Evolutionary conservation across 495 filamentous ascomycete species (phyloP), one percentile per base, ranked within the genome.

Genomic region (Penicillium coprophilum): DNA sequence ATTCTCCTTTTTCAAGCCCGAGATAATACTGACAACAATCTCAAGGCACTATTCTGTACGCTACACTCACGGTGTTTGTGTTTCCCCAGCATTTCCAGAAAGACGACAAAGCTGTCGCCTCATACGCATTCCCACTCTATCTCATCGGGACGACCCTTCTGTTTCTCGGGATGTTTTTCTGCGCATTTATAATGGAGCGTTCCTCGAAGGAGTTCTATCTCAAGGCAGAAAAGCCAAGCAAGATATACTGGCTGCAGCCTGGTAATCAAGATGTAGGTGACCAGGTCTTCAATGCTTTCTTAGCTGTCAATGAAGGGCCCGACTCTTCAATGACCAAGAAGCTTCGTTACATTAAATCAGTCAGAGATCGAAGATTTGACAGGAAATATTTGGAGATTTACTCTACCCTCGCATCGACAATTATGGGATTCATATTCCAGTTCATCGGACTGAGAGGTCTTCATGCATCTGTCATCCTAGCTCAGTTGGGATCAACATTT

Each of bases 381-480:
- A 48, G 23, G 6, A 32, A 53, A 41, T 41, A 56, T 34, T 1
- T 50, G 0, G 45, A 61, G n/a, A 51, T 45, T 34, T 70, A 53
- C 50, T 67, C 21, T 7, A 65, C 65, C 1, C 39, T 76, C 12
- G 17, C 23, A 1, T 44, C 75, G 1, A 76, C 73, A 5, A 53
- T 82, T 44, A n/a, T 69, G 2, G 81, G 80, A 1, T 83, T 80
- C 41, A 57, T 81, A 28, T 48, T 72, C 6, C 79, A 83, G 57
- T 83, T 83, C 54, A 61, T 78, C 6, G 80, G 80, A 2, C 56
- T 80, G 4, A 71, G 80, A 39, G 77, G 74, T 1, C 65, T 83
- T 23, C 74, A 81, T 45, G 72, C 78, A 20, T 77, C 75, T n/a
- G 72, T 78, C 6, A 75, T 74, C 15, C 53, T 82, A 4, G 64